Evolutionary conservation across 345 rosid species (phyloP), one percentile per base, ranked within the genome.

Genomic region (Eucalyptus cloeziana): DNA sequence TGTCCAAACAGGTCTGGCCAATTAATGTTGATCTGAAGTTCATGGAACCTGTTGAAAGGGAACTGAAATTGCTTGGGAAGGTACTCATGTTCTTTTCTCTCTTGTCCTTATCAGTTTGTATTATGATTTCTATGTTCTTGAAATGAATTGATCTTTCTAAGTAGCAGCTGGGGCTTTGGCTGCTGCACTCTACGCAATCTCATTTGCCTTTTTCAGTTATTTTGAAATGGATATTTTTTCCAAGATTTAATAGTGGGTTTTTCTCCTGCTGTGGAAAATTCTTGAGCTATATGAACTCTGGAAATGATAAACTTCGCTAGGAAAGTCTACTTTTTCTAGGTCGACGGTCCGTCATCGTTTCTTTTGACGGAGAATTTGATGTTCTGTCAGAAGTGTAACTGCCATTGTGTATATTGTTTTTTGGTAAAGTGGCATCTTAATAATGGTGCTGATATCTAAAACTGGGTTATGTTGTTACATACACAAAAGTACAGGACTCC

Each of bases 51-150:
- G 95, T 95, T 60, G 97, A 95, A 64, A 93, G 93, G 91, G 98
- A 96, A 90, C 94, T 97, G 85, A 93, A 96, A 94, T 54, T 89
- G 89, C 95, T 97, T 50, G 99, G 98, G 85, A 96, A 95, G 99
- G 99, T 97, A 25, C 14, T 71, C 24, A n/a, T 10, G 58, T 88
- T 33, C 22, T 25, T 21, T 4, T 52, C 83, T 40, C 83, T 21
- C 30, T 76, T 10, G 47, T 40, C 45, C 87, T 86, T 44, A 50
- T 16, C 27, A 31, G 47, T 52, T 71, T 86, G 49, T 76, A 7
- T 86, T 22, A 86, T 51, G 87, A 31, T 24, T 86, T 54, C 43
- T 60, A 33, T 13, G 64, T 86, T 86, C 25, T 5, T 86, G 27
- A 40, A 76, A 76, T 76, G 83, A 86, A 31, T 33, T 51, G 87